Evolutionary conservation across 306 rosid species (phyloP).

Genomic region (Fagus sylvatica): DNA sequence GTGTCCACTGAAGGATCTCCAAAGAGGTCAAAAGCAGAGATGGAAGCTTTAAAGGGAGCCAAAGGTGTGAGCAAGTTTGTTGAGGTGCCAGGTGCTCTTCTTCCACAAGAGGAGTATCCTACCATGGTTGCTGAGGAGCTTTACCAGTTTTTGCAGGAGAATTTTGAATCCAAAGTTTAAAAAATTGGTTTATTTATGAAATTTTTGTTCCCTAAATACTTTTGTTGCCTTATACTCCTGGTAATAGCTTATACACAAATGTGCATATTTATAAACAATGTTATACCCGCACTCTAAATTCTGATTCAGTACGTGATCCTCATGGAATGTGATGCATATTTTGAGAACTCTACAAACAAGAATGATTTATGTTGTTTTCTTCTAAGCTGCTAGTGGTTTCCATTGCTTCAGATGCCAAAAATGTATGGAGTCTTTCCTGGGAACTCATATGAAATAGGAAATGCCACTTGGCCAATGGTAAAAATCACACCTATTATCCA

Average conservation of each 20-base stretch:
- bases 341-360: neutral
- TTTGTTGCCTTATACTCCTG: neutral
- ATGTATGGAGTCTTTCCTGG: neutral
- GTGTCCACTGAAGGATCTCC: conserved; percentile 76
- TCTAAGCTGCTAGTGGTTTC: neutral
- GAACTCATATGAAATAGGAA: neutral
- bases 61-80: conserved; percentile 87
- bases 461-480: neutral
- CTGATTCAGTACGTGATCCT: neutral
- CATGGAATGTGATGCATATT: neutral
- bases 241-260: conserved; percentile 31
- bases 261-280: neutral
- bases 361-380: neutral
- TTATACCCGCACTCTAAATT: neutral
- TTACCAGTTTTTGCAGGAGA: conserved; percentile 67
- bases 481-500: neutral
- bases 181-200: neutral
- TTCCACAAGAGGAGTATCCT: conserved; percentile 97
- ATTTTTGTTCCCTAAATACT: neutral
- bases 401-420: neutral
- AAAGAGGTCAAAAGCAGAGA: conserved; percentile 93
- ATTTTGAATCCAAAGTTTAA: conserved; percentile 33
- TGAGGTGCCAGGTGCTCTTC: conserved; percentile 90
- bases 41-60: conserved; percentile 88
- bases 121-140: conserved; percentile 73